phyloP scores from a whole-genome alignment of 129 eudicot species.

The carrot (Daucus carota) region DH1_v3.0 NC_030381.2:50720001-50720500 shows the following conservation, averaged over 20 bases:
- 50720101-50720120: constrained; percentile 50
- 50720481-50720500: constrained; percentile 48
- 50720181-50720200: constrained; percentile 34
- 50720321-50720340: constrained; percentile 45
- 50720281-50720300: constrained; percentile 35
- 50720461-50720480: constrained; percentile 41
- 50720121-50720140: constrained; percentile 46
- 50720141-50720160: constrained; percentile 34
- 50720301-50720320: constrained; percentile 33
- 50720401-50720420: constrained; percentile 49
- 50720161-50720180: constrained; percentile 39
- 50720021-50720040: background rate
- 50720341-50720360: constrained; percentile 24
- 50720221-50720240: constrained; percentile 29
- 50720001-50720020: background rate
- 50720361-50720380: constrained; percentile 27
- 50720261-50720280: constrained; percentile 35
- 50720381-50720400: constrained; percentile 36
- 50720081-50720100: constrained; percentile 28
- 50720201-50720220: constrained; percentile 39
- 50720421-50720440: constrained; percentile 36
- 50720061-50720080: constrained; percentile 38
- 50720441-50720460: constrained; percentile 32
- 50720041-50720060: constrained; percentile 44
- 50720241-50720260: constrained; percentile 45